These are phyloP conservation scores for Pyricularia grisea DNA, from an alignment of 2,329 filamentous ascomycete species.

Conservation along the genomic window DNA sequence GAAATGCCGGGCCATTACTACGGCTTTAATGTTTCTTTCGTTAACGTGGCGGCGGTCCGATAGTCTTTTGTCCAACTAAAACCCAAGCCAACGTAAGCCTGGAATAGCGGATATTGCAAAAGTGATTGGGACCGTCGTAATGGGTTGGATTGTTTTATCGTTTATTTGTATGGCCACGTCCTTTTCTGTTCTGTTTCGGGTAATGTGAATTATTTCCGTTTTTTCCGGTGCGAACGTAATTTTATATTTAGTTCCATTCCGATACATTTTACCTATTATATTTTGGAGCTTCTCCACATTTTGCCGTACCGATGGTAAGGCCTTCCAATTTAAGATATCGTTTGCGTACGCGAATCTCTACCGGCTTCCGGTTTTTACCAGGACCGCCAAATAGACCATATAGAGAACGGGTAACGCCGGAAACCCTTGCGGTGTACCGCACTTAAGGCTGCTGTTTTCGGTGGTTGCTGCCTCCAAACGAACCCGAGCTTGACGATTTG, in stretches of 20 bases:
- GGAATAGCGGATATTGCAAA: no score
- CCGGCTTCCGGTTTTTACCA: not conserved
- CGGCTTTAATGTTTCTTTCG: not conserved
- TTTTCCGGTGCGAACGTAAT: not conserved
- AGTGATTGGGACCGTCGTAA: no score
- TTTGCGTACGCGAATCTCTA: not conserved
- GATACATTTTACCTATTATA: not conserved
- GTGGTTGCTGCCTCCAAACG: not conserved
- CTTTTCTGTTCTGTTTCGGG: not conserved
- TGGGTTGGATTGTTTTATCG: no score
- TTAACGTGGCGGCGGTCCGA: not conserved
- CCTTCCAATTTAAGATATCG: not conserved
- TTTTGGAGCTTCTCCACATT: not conserved
- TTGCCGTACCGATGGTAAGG: not conserved
- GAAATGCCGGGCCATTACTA: no score
- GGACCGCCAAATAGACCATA: not conserved
- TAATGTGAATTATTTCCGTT: not conserved
- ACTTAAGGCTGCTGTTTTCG: not conserved
- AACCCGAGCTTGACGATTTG: not conserved
- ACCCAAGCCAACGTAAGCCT: not conserved
- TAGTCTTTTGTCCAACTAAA: not conserved
- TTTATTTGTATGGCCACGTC: no score
- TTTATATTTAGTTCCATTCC: not conserved
- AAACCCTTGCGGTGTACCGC: not conserved
- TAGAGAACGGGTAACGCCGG: not conserved